Evolutionary conservation across 73 alveolate species (phyloP).

Genomic region (Halteria grandinella): DNA sequence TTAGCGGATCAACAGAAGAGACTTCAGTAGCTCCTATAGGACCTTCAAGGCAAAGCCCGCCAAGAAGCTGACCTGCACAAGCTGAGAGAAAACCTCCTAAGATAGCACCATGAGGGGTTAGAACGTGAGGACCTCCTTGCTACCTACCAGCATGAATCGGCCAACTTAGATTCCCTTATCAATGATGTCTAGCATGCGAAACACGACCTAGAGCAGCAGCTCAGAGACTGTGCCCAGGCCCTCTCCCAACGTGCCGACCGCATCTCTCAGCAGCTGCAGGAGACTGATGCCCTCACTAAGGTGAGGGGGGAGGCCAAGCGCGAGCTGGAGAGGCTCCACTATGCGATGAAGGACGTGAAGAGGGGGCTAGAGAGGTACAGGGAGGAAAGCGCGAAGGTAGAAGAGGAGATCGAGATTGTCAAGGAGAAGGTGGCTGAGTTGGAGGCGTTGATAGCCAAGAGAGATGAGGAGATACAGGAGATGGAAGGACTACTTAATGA

Average conservation of each 20-base stretch:
- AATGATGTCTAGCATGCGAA: not conserved
- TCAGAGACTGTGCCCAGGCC: not conserved
- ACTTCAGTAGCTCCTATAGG: not conserved
- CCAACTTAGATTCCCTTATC: not conserved
- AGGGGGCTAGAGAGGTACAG: slow-evolving; percentile 10
- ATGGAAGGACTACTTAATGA: not conserved
- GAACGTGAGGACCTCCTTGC: slow-evolving; percentile 9
- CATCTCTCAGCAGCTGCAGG: not conserved
- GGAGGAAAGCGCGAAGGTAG: slow-evolving; percentile 9
- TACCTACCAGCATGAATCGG: not conserved
- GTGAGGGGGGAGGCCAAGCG: slow-evolving; percentile 15
- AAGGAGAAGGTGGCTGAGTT: slow-evolving; percentile 9
- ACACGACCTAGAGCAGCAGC: slow-evolving; percentile 8
- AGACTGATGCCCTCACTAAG: not conserved
- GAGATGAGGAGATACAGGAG: slow-evolving; percentile 24
- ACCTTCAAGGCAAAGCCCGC: not conserved
- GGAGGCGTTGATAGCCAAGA: not conserved
- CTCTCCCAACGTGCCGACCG: not conserved
- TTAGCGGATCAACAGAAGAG: not conserved
- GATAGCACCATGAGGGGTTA: not conserved
- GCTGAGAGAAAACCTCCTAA: slow-evolving; percentile 1
- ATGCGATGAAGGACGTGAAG: slow-evolving; percentile 24
- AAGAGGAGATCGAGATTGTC: slow-evolving; percentile 23
- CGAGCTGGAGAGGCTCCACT: slow-evolving; percentile 32
- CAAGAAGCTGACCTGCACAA: slow-evolving; percentile 7